Base-by-base conservation (phyloP, 441 rosid species). In the Populus hybrid region DNA sequence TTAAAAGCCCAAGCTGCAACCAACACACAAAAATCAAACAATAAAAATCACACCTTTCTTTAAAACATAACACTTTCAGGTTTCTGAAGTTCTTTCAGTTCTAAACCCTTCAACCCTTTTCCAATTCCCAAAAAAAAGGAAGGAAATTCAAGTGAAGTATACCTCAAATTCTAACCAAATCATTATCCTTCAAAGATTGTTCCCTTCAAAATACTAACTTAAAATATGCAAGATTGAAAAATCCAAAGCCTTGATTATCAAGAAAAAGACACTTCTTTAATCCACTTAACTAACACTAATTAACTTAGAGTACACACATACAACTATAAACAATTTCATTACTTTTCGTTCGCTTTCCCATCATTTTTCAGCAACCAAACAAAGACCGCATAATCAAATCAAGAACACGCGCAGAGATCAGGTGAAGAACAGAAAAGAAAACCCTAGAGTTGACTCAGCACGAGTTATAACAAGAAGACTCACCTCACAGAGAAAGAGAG, bases 1-100 rank as follows among this genome's bases (percentile, higher is more conserved):
- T 82, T 80, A 76, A 83, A 84, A 82, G 66, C 84, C 83, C 78
- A 73, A 87, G 88, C 98, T 91, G 91, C 95, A 89, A 86, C 61
- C 71, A 82, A 81, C 81, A 75, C 64, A 80, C 6, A 42, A 5
- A 20, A 78, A 73, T 74, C 79, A 78, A 79, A 50, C 40, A 73
- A 71, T 59, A 79, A 76, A 77, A 67, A 78, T 20, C 59, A 70
- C 38, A 30, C 32, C 32, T 30, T 30, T 30, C 38, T 50, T 38
- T 6, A 53, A 53, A 53, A 18, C 8, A 16, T 6, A 53, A 18
- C 61, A 30, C 32, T 30, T 30, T 30, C 32, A 30, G 32, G 32
- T 30, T 53, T 53, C 21, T 53, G n/a, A 16, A 53, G 61, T 16
- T 16, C 8, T 53, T 53, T 53, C 14, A 46, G 1, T 46, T 18